Evolutionary conservation across 1,284 basidiomycete species (phyloP).

Genomic region (Athelia sp.): DNA sequence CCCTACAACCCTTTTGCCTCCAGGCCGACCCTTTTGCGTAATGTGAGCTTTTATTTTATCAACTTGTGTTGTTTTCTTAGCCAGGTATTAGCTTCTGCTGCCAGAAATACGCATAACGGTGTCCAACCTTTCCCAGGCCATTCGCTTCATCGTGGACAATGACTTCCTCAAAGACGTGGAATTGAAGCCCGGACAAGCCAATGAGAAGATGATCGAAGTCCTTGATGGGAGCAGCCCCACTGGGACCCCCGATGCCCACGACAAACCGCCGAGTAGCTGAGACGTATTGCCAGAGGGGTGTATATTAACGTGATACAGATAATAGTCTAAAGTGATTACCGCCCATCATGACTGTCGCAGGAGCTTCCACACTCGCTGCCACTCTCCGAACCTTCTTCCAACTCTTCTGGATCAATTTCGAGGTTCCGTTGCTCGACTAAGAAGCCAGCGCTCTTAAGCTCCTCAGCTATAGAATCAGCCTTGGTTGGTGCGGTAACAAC

Average conservation of each 20-base stretch:
- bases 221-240: slow-evolving; percentile 24
- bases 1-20: slow-evolving; percentile 66
- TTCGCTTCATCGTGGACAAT: slow-evolving; percentile 91
- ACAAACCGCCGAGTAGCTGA: not conserved
- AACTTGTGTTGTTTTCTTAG: too few species aligned
- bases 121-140: slow-evolving; percentile 90
- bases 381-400: slow-evolving; percentile 29
- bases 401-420: slow-evolving; percentile 55
- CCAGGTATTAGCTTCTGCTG: slow-evolving; percentile 61
- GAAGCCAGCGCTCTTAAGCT: slow-evolving; percentile 69
- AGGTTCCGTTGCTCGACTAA: slow-evolving; percentile 71
- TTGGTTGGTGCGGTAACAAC: slow-evolving; percentile 83
- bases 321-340: not conserved
- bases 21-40: slow-evolving; percentile 66
- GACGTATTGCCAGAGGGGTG: not conserved
- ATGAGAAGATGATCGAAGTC: slow-evolving; percentile 64
- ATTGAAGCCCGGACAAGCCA: slow-evolving; percentile 73
- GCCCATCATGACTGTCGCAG: slow-evolving; percentile 17
- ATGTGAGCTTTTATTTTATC: slow-evolving; percentile 44
- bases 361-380: slow-evolving; percentile 32
- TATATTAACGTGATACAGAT: not conserved
- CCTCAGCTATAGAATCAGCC: slow-evolving; percentile 65
- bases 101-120: slow-evolving; percentile 89
- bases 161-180: slow-evolving; percentile 86
- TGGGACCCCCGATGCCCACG: not conserved